Evolutionary conservation across 805 yeast genomes (phyloP), one percentile per base, ranked within the genome.

Genomic region (Saturnispora quitensis): DNA sequence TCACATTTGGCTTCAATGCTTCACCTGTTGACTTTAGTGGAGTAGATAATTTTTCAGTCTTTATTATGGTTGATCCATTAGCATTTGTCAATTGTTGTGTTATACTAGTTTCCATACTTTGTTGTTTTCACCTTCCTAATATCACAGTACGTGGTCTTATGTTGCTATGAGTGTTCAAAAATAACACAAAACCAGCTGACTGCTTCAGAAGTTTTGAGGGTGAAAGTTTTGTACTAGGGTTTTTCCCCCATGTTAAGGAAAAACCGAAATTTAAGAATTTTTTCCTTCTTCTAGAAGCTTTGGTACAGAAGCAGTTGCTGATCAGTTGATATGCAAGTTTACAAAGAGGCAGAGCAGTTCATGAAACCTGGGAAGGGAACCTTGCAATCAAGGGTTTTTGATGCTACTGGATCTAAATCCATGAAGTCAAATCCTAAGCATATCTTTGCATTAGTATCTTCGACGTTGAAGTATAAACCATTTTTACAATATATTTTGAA

Each of bases 381-480:
- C 0, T 60, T 81, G 45, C 80, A 77, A 55, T 68, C 72, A 4
- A 62, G 82, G 25, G 73, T 82, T 4, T 75, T 81, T 60, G 76
- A 73, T 43, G 72, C 76, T 2, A 65, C 80, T 7, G 76, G 70
- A 53, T 73, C 71, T 50, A 73, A 71, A 58, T 31, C 42, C 13
- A 64, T 83, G 51, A 72, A 76, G 60, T 71, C 82, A 0, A 80
- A 89, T 53, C 95, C 97, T 1, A 87, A 86, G 60, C 97, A 91
- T 62, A 69, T 90, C 1, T 89, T 74, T 71, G 99, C 97, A 0
- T 69, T 91, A 27, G 89, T 89, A 24, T 73, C 81, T 33, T 86
- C 95, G 4, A 80, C 96, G 1, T 69, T 89, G 61, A 82, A 78
- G 62, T 87, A 82, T 66, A 81, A 80, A 59, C 82, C 80, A 13